Evolutionary conservation across 306 rosid species (phyloP).

Genomic region (Corylus heterophylla): DNA sequence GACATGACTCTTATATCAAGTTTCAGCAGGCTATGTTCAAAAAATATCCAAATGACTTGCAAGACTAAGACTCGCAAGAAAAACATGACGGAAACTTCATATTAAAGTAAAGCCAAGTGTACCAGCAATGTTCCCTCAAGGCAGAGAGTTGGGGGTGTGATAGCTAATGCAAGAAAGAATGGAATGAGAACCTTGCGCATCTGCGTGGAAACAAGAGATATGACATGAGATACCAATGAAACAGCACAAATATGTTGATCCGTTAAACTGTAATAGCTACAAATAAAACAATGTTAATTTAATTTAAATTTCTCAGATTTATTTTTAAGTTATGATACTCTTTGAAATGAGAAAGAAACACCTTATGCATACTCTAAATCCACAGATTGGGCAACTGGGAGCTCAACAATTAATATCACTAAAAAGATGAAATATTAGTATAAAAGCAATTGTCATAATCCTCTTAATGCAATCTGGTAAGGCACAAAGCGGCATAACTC

Average conservation of each 20-base stretch:
- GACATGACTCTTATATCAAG: not conserved
- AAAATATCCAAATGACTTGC: not conserved
- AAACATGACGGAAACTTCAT: not conserved
- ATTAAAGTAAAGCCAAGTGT: conserved; percentile 24
- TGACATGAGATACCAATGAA: not conserved
- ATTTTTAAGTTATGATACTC: not conserved
- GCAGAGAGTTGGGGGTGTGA: conserved; percentile 79
- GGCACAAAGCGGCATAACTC: not conserved
- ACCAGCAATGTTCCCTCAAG: conserved; percentile 96
- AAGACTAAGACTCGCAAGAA: not conserved
- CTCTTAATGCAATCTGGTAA: not conserved
- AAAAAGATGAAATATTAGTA: not conserved
- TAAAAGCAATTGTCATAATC: not conserved
- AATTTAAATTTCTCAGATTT: not conserved
- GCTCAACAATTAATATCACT: not conserved
- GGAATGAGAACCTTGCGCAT: conserved; percentile 88
- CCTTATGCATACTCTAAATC: not conserved
- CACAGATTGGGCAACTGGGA: not conserved
- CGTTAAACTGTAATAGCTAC: not conserved
- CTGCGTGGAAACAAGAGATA: conserved; percentile 44
- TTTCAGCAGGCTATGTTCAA: not conserved
- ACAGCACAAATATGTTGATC: not conserved
- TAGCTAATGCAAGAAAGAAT: conserved; percentile 64
- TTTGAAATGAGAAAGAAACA: not conserved
- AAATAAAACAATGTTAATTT: not conserved